Percentiles rank a stretch among this genome's conserved stretches.
Evolutionary conservation across 257 asterid species (phyloP).

Genomic region (Scutellaria baicalensis): DNA sequence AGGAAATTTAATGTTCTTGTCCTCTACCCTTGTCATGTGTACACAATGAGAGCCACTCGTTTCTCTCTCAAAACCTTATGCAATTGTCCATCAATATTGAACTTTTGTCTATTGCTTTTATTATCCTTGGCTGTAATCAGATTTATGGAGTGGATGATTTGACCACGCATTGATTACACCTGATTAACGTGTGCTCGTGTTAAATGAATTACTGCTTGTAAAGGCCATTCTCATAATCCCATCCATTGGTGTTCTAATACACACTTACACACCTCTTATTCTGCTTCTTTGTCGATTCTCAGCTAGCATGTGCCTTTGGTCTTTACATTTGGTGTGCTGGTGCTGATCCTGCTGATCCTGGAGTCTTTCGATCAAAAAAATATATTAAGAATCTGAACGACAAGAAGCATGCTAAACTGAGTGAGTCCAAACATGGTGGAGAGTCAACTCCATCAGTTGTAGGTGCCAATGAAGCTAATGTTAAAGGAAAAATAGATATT

Average conservation of each 20-base stretch:
- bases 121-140: slow-evolving; percentile 9
- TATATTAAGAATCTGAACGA: slow-evolving; percentile 48
- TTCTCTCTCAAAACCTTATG: slow-evolving; percentile 10
- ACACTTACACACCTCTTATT: not conserved
- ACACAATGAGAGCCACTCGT: slow-evolving; percentile 24
- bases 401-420: slow-evolving; percentile 29
- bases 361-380: slow-evolving; percentile 83
- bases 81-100: slow-evolving; percentile 5
- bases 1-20: slow-evolving; percentile 23
- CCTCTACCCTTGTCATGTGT: slow-evolving; percentile 23
- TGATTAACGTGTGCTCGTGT: not conserved
- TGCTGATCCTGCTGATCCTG: slow-evolving; percentile 93
- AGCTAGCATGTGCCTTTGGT: slow-evolving; percentile 72
- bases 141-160: slow-evolving; percentile 2
- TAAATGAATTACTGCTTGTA: not conserved
- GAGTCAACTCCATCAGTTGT: slow-evolving; percentile 51
- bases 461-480: slow-evolving; percentile 43
- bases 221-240: not conserved
- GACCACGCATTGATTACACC: not conserved
- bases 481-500: slow-evolving; percentile 23
- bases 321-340: slow-evolving; percentile 96
- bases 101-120: slow-evolving; percentile 20
- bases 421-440: slow-evolving; percentile 50
- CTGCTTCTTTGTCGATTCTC: slow-evolving; percentile 11
- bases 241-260: no score